Conservation (phyloP, 805 yeast genomes). For the Kuraishia borneana region DNA sequence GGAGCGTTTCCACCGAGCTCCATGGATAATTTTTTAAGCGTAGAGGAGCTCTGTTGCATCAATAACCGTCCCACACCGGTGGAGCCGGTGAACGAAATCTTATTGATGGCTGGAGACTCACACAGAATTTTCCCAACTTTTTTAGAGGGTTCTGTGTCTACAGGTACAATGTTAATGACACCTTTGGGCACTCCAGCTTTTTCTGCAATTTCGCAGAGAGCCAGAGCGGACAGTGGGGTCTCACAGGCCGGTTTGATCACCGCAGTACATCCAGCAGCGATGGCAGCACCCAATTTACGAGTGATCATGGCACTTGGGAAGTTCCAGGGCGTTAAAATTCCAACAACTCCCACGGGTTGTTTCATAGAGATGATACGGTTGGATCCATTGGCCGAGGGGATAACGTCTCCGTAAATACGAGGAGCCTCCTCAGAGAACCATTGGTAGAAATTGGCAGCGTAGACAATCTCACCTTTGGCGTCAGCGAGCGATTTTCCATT, state of each 20-base stretch:
- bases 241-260: slow-evolving; percentile 71
- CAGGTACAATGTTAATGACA: slow-evolving; percentile 50
- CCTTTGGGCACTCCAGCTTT: slow-evolving; percentile 69
- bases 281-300: slow-evolving; percentile 63
- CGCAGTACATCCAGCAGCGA: slow-evolving; percentile 72
- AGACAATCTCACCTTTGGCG: slow-evolving; percentile 58
- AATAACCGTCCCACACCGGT: slow-evolving; percentile 62
- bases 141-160: slow-evolving; percentile 27
- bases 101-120: slow-evolving; percentile 43
- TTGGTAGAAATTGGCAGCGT: slow-evolving; percentile 70
- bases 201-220: slow-evolving; percentile 46
- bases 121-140: slow-evolving; percentile 47
- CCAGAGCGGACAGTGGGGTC: slow-evolving; percentile 66
- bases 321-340: slow-evolving; percentile 77
- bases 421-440: slow-evolving; percentile 88
- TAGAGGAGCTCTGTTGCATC: slow-evolving; percentile 47
- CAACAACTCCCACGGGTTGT: slow-evolving; percentile 78
- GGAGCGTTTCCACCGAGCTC: slow-evolving; percentile 83
- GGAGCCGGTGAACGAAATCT: slow-evolving; percentile 72
- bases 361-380: slow-evolving; percentile 45
- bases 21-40: slow-evolving; percentile 60
- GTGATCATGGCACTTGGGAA: slow-evolving; percentile 76
- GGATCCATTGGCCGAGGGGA: slow-evolving; percentile 38
- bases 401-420: slow-evolving; percentile 53
- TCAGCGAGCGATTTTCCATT: slow-evolving; percentile 69